Evolutionary conservation across 1,139 yeast species (phyloP), one percentile per base, ranked within the genome.

Genomic region (Pichia sp.): DNA sequence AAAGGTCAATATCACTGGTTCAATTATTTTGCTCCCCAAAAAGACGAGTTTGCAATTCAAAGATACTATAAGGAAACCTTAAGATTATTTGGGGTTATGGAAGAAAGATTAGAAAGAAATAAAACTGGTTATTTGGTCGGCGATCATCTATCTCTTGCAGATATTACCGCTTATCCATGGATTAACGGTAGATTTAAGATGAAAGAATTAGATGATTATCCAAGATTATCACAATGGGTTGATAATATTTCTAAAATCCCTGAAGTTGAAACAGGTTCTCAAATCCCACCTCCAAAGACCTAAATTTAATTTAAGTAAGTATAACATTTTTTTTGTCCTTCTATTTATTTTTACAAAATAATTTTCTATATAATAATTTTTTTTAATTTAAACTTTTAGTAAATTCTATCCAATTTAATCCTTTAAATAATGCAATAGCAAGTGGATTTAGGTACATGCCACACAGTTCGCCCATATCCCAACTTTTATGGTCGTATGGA

Each of bases 1-100:
- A 80, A 75, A 58, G 85, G 86, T 13, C 84, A 81, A 61, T 79
- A 77, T 39, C 66, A 68, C 56, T 81, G 77, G 62, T 82, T 80
- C 62, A 49, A 52, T 5, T 42, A 61, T 3, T 73, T 52, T 59
- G 80, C 83, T 5, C 66, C 69, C 0, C 84, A 74, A 52, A 63
- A 78, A 59, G 63, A 77, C 44, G 79, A 74, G 33, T 79, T 77
- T 58, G 86, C 73, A n/a, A 74, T 76, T 50, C 67, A 73, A 36
- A 71, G 87, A 54, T 83, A 76, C 61, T 54, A 60, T 16, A 71
- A 69, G 28, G 87, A 82, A 59, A 74, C 81, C 11, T 69, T 72
- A 48, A 70, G 87, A 58, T 70, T 81, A 44, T 77, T 73, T 57
- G 73, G 77, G 2, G 86, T 81, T 29, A 67, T 76, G 52, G 83